phyloP scores from a whole-genome alignment of 2,329 filamentous ascomycete genomes.

The Penicillium sp. region DNA sequence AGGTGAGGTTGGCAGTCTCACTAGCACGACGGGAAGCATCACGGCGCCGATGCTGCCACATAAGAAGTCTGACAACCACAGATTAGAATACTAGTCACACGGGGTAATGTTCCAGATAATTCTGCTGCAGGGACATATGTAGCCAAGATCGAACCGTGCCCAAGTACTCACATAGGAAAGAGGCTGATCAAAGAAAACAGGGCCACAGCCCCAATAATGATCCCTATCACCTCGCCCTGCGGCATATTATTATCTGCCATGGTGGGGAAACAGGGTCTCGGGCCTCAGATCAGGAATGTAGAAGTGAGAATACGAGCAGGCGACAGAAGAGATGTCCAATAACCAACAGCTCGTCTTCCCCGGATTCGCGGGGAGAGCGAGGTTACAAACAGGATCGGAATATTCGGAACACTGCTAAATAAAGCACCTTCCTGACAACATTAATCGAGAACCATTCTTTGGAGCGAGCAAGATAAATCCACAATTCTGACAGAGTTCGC shows the following conservation, averaged over 20 bases:
- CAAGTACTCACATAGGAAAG: constrained; percentile 30
- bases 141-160: constrained; percentile 15
- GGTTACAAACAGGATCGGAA: background rate
- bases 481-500: constrained; percentile 1
- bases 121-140: constrained; percentile 14
- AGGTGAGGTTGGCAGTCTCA: background rate
- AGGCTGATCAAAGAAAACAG: constrained; percentile 30
- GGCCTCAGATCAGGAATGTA: constrained; percentile 3
- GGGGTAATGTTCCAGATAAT: constrained; percentile 13
- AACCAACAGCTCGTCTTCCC: background rate
- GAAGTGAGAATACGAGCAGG: constrained; percentile 12
- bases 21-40: background rate
- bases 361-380: background rate
- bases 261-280: constrained; percentile 12
- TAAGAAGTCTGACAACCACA: constrained; percentile 20
- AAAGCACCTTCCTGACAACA: background rate
- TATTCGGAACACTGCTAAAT: background rate
- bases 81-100: background rate
- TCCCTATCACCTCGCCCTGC: constrained; percentile 27
- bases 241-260: constrained; percentile 25
- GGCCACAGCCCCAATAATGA: constrained; percentile 31
- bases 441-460: background rate
- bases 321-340: constrained; percentile 8
- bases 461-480: background rate
- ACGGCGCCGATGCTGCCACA: constrained; percentile 24